Evolutionary conservation across 163 green algal genomes (phyloP), one percentile per base, ranked within the genome.

Genomic region (Chlamydomonas reinhardtii): DNA sequence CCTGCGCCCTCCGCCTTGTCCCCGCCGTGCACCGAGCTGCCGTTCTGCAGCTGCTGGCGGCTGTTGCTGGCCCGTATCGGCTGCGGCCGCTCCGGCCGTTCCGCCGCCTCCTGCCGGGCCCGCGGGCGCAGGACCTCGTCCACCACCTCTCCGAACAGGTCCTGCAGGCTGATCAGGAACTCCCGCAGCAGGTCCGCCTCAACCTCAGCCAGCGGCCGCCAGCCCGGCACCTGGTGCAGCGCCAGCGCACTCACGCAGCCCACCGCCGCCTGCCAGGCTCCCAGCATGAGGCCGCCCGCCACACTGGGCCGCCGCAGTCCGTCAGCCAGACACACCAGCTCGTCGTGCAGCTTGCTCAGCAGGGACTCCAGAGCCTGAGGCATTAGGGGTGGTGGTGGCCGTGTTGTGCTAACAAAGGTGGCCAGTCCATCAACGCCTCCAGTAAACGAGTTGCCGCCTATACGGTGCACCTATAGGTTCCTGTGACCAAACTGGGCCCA

Each of bases 131-230:
- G 37, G 32, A 72, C 9, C 70, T 80, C 70, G 24, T 48, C 48
- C 35, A 85, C 35, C 64, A 83, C 73, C 52, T 89, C 76, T 1
- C 59, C 65, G 65, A 87, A 88, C 88, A 89, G 83, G 78, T 82
- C 77, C 83, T 89, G 84, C 65, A 89, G 77, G 29, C 73, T 77
- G 48, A 85, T 69, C 22, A 91, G 88, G 48, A 88, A 86, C 56
- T 91, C 65, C 11, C 88, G 77, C 19, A 80, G 56, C 43, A 88
- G 12, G 29, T 89, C 83, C 56, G 83, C 83, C 88, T 91, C 88
- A 71, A 73, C 31, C 48, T 85, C 87, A 12, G 0, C 74, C n/a
- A 91, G 39, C n/a, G 87, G 87, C 61, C 87, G 52, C 62, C 89
- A 89, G 31, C 88, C 78, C 25, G 73, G 48, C 48, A 56, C 83